Evolutionary conservation across 2,329 filamentous ascomycete species (phyloP).

Genomic region (Westerdykella ornata): DNA sequence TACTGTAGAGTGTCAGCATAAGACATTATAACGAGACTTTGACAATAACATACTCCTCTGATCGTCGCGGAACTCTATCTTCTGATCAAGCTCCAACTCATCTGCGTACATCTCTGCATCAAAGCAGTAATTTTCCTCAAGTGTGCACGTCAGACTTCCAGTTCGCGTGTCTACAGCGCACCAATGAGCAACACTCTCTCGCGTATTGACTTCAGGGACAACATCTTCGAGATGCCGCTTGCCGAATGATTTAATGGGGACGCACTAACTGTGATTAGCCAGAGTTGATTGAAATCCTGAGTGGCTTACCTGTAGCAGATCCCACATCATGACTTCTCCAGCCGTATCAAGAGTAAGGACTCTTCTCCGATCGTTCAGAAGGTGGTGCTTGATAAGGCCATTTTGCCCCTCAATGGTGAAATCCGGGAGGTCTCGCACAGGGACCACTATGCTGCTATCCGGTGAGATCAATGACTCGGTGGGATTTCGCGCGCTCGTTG

Average conservation of each 20-base stretch:
- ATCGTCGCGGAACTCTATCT: constrained; percentile 81
- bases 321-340: constrained; percentile 91
- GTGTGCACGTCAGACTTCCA: constrained; percentile 78
- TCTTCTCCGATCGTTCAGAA: constrained; percentile 83
- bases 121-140: constrained; percentile 94
- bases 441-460: constrained; percentile 27
- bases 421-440: constrained; percentile 42
- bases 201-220: constrained; percentile 75
- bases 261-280: constrained; percentile 53
- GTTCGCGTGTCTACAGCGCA: constrained; percentile 92
- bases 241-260: constrained; percentile 83
- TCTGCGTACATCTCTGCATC: constrained; percentile 97
- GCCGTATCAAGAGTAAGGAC: constrained; percentile 91
- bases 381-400: constrained; percentile 84
- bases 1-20: constrained; percentile 50
- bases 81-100: constrained; percentile 66
- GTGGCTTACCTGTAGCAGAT: constrained; percentile 66
- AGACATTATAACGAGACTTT: background rate
- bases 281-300: background rate
- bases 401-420: constrained; percentile 80
- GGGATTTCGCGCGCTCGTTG: constrained; percentile 49
- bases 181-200: constrained; percentile 89
- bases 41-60: constrained; percentile 69
- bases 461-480: constrained; percentile 49
- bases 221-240: constrained; percentile 93